phyloP scores from a whole-genome alignment of 169 alveolate species.

The Eimeria zaria region DNA sequence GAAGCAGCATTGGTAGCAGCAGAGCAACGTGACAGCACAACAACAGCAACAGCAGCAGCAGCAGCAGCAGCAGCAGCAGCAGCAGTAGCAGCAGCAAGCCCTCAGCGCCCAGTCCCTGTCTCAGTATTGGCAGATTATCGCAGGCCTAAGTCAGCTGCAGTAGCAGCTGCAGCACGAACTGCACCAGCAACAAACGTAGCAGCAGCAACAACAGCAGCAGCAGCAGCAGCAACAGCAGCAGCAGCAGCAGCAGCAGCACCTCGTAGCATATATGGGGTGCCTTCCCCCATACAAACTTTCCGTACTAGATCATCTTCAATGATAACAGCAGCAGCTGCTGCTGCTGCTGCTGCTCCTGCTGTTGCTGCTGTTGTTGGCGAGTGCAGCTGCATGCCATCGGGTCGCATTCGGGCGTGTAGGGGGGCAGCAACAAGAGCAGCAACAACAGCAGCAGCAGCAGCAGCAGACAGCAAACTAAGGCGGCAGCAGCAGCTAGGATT shows the following conservation, averaged over 20 bases:
- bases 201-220: slow-evolving; percentile 17
- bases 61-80: slow-evolving; percentile 18
- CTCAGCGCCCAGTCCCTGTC: too few relatives aligned
- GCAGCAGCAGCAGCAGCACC: too few relatives aligned
- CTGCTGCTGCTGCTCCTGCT: slow-evolving; percentile 44
- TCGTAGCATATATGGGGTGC: too few relatives aligned
- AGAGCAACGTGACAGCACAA: not conserved
- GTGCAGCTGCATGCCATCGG: not conserved
- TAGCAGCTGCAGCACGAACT: not conserved
- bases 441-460: slow-evolving; percentile 4
- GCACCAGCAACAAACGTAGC: not conserved
- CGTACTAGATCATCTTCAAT: too few relatives aligned
- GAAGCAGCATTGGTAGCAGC: not conserved
- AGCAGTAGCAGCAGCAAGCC: slow-evolving; percentile 11
- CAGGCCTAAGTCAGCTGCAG: too few relatives aligned
- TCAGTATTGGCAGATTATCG: too few relatives aligned
- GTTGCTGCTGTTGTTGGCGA: not conserved
- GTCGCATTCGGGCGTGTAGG: too few relatives aligned
- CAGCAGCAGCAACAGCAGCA: not conserved
- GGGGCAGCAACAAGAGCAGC: too few relatives aligned
- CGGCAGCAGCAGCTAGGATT: not conserved
- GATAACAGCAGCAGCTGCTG: slow-evolving; percentile 27
- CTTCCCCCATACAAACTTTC: too few relatives aligned
- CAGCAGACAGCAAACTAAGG: not conserved
- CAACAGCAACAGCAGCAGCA: slow-evolving; percentile 10